Conservation (phyloP, 257 asterid species). For the Nicotiana otophora region DNA sequence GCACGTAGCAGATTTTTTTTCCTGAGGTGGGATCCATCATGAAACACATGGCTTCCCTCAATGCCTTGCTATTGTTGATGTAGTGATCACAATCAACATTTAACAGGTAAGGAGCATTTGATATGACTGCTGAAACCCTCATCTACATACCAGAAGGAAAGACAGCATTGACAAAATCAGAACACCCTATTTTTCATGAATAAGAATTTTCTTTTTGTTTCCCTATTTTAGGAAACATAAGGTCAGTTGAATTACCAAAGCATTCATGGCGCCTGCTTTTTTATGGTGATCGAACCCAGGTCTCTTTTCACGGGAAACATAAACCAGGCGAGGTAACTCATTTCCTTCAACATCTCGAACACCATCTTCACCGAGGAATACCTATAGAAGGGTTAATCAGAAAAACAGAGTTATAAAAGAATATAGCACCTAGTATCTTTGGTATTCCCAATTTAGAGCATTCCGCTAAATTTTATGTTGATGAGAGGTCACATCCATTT, state of each 20-base stretch:
- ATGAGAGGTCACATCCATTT: background rate
- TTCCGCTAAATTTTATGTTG: background rate
- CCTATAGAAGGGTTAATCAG: constrained; percentile 30
- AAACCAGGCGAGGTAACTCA: constrained; percentile 62
- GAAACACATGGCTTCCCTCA: constrained; percentile 96
- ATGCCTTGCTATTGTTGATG: constrained; percentile 86
- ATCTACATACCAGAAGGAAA: constrained; percentile 34
- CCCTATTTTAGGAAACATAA: background rate
- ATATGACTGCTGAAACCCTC: constrained; percentile 87
- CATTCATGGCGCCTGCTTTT: constrained; percentile 96
- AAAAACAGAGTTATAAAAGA: constrained; percentile 9
- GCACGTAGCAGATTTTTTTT: constrained; percentile 84
- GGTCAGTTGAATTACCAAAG: constrained; percentile 48
- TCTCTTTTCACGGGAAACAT: constrained; percentile 93
- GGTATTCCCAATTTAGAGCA: background rate
- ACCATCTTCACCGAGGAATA: constrained; percentile 74
- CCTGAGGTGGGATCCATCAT: constrained; percentile 95
- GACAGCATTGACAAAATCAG: background rate
- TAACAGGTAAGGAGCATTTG: constrained; percentile 84
- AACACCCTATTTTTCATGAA: background rate
- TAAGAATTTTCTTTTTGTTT: background rate
- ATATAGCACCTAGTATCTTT: background rate
- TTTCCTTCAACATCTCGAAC: constrained; percentile 62
- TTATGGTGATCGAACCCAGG: constrained; percentile 92
- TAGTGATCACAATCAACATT: constrained; percentile 95